Evolutionary conservation across 2,329 filamentous ascomycete species (phyloP).

Genomic region (Fusarium burgessii): DNA sequence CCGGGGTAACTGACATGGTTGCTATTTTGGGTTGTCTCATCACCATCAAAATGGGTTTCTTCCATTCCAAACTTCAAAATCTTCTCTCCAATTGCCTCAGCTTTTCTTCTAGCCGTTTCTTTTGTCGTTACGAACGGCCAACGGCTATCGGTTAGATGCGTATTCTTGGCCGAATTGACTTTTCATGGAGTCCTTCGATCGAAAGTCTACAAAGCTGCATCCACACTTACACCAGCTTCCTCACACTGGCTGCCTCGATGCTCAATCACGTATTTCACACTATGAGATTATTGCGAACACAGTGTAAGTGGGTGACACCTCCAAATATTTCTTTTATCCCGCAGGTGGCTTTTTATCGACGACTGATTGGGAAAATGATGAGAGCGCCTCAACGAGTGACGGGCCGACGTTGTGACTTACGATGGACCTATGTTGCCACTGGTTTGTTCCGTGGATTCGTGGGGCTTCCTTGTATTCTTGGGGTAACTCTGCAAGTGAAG

Average conservation of each 20-base stretch:
- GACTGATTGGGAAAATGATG: slow-evolving; percentile 5
- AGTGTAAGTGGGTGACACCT: slow-evolving; percentile 4
- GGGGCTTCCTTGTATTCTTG: slow-evolving; percentile 3
- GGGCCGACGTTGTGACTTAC: slow-evolving; percentile 18
- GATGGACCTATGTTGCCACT: slow-evolving; percentile 23
- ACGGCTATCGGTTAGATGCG: slow-evolving; percentile 23
- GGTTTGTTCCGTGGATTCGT: background rate
- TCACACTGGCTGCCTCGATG: slow-evolving; percentile 26
- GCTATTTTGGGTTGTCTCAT: slow-evolving; percentile 33
- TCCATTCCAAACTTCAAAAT: background rate
- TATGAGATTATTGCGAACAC: background rate
- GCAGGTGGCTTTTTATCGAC: slow-evolving; percentile 25
- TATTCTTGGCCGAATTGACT: slow-evolving; percentile 25
- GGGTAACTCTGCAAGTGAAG: slow-evolving; percentile 6
- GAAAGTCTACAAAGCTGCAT: slow-evolving; percentile 5
- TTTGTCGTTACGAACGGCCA: background rate
- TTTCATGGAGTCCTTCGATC: slow-evolving; percentile 22
- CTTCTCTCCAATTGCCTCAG: background rate
- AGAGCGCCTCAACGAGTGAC: slow-evolving; percentile 5
- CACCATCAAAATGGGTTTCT: slow-evolving; percentile 5
- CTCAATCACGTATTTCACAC: background rate
- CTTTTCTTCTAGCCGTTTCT: background rate
- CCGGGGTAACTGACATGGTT: slow-evolving; percentile 23
- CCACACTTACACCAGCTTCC: background rate
- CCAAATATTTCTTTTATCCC: slow-evolving; percentile 2